These are phyloP conservation scores for Ustulina deusta DNA, from an alignment of 2,329 filamentous ascomycete genomes.

Conservation along the genomic window DNA sequence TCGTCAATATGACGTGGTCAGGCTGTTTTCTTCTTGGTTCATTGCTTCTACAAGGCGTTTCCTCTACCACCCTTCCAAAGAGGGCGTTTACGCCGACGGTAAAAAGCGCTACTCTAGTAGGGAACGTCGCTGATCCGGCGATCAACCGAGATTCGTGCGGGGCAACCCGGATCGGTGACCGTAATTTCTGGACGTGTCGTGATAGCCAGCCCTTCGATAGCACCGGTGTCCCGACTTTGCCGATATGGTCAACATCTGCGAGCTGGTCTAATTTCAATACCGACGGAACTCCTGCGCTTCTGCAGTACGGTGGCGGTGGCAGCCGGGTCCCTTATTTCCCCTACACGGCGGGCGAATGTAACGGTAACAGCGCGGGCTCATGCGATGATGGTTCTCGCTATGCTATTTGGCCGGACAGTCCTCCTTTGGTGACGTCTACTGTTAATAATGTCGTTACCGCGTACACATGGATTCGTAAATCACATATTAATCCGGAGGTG, in stretches of 20 bases:
- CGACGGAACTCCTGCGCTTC: slow-evolving; percentile 29
- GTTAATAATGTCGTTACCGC: slow-evolving; percentile 34
- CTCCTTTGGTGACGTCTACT: slow-evolving; percentile 41
- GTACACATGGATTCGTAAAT: slow-evolving; percentile 47
- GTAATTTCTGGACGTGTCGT: slow-evolving; percentile 41
- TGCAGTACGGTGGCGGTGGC: slow-evolving; percentile 33
- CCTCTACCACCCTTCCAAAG: slow-evolving; percentile 12
- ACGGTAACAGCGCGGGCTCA: slow-evolving; percentile 28
- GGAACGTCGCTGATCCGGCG: slow-evolving; percentile 45
- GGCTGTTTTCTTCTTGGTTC: slow-evolving; percentile 24
- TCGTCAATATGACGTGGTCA: slow-evolving; percentile 28
- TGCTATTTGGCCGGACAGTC: slow-evolving; percentile 45
- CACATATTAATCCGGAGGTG: slow-evolving; percentile 38
- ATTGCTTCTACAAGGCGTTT: slow-evolving; percentile 27
- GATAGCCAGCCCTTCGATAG: slow-evolving; percentile 42
- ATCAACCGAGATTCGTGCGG: slow-evolving; percentile 43
- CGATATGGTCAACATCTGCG: slow-evolving; percentile 46
- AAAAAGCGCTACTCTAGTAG: slow-evolving; percentile 43
- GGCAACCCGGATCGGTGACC: slow-evolving; percentile 35
- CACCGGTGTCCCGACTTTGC: slow-evolving; percentile 34
- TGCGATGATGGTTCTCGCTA: slow-evolving; percentile 42
- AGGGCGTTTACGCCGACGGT: slow-evolving; percentile 38
- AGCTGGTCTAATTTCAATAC: slow-evolving; percentile 40
- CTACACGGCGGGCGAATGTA: slow-evolving; percentile 26
- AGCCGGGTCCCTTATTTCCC: slow-evolving; percentile 37